A percentile compares a stretch with the other conserved stretches of the same genome.
Evolutionary conservation across 345 rosid genomes (phyloP).

Genomic region (Durio zibethinus): DNA sequence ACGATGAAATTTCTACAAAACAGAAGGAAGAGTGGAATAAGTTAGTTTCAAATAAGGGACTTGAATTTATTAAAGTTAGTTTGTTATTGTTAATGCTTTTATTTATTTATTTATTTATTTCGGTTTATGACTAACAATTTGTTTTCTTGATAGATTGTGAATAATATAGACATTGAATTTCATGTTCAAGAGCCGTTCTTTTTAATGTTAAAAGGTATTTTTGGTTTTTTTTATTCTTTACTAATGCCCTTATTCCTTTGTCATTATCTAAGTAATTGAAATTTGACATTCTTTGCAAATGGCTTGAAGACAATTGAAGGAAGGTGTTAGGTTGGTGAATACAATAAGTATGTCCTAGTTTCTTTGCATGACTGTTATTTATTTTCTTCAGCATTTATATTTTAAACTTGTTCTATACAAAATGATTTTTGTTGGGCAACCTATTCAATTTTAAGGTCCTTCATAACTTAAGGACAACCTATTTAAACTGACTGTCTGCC

Average conservation of each 20-base stretch:
- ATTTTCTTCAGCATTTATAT: neutral
- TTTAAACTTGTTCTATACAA: neutral
- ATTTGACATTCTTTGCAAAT: too few species aligned
- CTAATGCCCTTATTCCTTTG: neutral
- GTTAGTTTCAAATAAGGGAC: too few species aligned
- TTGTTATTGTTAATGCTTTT: too few species aligned
- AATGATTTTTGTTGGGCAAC: neutral
- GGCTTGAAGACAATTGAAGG: too few species aligned
- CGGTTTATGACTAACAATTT: neutral
- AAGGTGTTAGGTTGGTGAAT: conserved; percentile 35
- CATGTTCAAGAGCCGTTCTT: too few species aligned
- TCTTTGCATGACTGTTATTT: neutral
- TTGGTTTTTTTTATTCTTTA: neutral
- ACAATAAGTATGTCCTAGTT: conserved; percentile 32
- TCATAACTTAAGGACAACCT: too few species aligned
- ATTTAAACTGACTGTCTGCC: too few species aligned
- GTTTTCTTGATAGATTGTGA: conserved; percentile 33
- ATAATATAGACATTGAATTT: conserved; percentile 33
- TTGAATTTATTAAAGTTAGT: too few species aligned
- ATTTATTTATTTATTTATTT: neutral
- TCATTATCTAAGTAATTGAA: conserved; percentile 12
- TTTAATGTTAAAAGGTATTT: conserved; percentile 41
- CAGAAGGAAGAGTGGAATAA: too few species aligned
- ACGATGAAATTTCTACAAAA: too few species aligned
- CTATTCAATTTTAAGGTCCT: neutral